These are phyloP conservation scores for Trypanosoma avium DNA, from an alignment of 208 protist genomes.

Conservation along the genomic window DNA sequence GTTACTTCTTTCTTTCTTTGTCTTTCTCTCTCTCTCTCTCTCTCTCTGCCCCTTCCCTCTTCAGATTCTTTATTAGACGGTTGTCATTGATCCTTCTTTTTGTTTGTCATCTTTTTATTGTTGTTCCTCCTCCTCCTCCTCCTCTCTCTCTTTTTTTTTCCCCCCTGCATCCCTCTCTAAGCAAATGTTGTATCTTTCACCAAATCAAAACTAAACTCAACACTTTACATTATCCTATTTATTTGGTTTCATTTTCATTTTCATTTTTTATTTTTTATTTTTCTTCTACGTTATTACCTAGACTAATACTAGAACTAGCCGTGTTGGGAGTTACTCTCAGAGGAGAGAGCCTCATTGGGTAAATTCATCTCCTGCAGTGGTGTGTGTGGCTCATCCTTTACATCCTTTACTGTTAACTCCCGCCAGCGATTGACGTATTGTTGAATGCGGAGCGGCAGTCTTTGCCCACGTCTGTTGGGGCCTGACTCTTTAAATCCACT, in stretches of 20 bases:
- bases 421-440: conserved; percentile 27
- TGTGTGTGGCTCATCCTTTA: conserved; percentile 13
- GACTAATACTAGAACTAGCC: too few species aligned
- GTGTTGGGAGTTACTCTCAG: conserved; percentile 28
- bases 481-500: conserved; percentile 21
- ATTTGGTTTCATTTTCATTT: conserved; percentile 13
- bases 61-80: conserved; percentile 4
- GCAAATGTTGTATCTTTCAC: too few species aligned
- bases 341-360: conserved; percentile 25
- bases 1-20: neutral
- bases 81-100: neutral
- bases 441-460: conserved; percentile 41
- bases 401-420: conserved; percentile 7
- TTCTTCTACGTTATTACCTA: conserved; percentile 6
- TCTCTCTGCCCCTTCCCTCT: neutral
- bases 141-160: neutral
- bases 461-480: conserved; percentile 25
- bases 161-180: too few species aligned
- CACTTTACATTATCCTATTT: too few species aligned
- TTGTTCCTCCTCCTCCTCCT: neutral
- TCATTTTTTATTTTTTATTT: conserved; percentile 1
- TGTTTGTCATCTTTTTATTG: neutral
- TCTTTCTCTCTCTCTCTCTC: neutral
- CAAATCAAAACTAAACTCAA: too few species aligned
- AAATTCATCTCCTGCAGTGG: conserved; percentile 6